Percentiles rank a stretch among this genome's conserved stretches.
Conservation (phyloP, 352 stramenopile species). For the Globisporangium radiosum region DNA sequence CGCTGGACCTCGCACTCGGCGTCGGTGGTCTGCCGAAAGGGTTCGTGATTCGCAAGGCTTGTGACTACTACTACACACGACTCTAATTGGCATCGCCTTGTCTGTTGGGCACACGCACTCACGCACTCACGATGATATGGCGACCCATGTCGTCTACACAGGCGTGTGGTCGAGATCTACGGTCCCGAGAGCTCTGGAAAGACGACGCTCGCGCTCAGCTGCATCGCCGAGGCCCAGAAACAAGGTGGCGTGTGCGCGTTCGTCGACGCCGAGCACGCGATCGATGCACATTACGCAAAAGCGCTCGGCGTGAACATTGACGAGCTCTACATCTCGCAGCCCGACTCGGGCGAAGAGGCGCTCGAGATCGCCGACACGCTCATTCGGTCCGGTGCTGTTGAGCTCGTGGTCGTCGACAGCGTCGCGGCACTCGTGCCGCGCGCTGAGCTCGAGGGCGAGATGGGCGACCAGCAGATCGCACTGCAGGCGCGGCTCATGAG, state of each 20-base stretch:
- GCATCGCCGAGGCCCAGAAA: conserved; percentile 95
- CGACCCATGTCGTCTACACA: conserved; percentile 16
- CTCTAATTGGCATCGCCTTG: no score
- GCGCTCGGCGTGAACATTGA: conserved; percentile 93
- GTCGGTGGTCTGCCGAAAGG: conserved; percentile 93
- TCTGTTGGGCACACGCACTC: neutral
- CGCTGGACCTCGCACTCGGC: conserved; percentile 88
- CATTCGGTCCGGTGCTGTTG: conserved; percentile 92
- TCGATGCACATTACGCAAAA: conserved; percentile 95
- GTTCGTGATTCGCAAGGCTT: conserved; percentile 16
- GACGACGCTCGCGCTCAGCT: conserved; percentile 97
- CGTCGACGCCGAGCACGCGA: conserved; percentile 98
- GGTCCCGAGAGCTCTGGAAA: conserved; percentile 97
- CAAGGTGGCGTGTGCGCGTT: conserved; percentile 93
- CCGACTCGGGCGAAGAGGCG: conserved; percentile 96
- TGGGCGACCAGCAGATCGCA: conserved; percentile 96
- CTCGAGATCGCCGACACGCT: conserved; percentile 98
- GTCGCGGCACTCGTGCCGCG: conserved; percentile 96
- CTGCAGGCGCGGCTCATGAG: conserved; percentile 97
- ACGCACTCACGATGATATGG: neutral
- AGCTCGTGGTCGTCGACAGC: conserved; percentile 97
- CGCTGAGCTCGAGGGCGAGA: conserved; percentile 92
- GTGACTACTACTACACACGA: no score
- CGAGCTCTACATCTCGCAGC: conserved; percentile 95
- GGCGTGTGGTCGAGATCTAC: conserved; percentile 98